A percentile compares a stretch with the other conserved stretches of the same genome.
These are phyloP conservation scores for Letharia lupina DNA, from an alignment of 495 filamentous ascomycete genomes.

Conservation along the genomic window DNA sequence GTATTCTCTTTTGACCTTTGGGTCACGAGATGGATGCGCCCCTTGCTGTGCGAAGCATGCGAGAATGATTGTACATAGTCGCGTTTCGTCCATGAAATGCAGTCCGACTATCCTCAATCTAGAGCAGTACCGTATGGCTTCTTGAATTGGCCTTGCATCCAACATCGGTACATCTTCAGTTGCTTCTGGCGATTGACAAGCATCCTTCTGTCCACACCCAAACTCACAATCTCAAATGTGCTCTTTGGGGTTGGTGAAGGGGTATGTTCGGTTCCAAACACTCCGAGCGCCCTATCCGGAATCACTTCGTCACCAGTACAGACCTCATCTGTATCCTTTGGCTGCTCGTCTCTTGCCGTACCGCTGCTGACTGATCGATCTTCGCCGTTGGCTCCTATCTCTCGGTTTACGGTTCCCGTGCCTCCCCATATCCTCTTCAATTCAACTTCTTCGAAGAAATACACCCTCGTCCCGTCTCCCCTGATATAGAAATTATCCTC, in stretches of 20 bases:
- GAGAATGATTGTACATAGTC: constrained; percentile 5
- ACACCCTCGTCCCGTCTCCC: constrained; percentile 92
- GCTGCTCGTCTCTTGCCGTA: neutral
- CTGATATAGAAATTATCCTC: constrained; percentile 95
- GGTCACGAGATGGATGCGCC: neutral
- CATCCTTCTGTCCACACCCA: constrained; percentile 78
- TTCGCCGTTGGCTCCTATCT: constrained; percentile 13
- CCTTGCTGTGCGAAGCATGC: neutral
- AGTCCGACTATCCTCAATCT: neutral
- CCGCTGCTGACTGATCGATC: neutral
- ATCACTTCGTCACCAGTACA: neutral
- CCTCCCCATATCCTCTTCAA: constrained; percentile 70
- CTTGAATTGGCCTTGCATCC: constrained; percentile 85
- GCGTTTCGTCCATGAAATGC: neutral
- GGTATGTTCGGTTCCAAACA: constrained; percentile 7
- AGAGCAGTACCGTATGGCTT: constrained; percentile 44
- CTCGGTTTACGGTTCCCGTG: constrained; percentile 25
- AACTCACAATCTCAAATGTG: constrained; percentile 59
- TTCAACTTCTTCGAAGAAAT: constrained; percentile 89
- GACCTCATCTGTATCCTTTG: neutral
- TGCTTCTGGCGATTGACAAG: constrained; percentile 84
- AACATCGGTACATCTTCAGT: constrained; percentile 95
- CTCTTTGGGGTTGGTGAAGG: neutral
- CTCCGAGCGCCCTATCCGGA: constrained; percentile 30
- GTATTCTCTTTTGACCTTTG: neutral